These are phyloP conservation scores for Excoecaria agallocha DNA, from an alignment of 345 rosid genomes.

Conservation along the genomic window DNA sequence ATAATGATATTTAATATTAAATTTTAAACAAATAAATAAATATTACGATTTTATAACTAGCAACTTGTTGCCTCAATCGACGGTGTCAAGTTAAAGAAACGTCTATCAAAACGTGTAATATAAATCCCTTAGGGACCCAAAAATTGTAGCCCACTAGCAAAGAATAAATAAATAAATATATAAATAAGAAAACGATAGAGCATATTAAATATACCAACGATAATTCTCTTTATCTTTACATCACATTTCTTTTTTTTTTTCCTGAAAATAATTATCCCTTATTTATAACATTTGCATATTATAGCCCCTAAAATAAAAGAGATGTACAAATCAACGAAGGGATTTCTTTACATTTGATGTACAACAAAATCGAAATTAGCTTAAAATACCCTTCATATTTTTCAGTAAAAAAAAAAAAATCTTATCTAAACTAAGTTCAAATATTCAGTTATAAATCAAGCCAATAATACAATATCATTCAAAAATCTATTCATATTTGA, in stretches of 20 bases:
- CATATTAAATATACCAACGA: too few species aligned
- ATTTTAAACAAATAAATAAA: too few species aligned
- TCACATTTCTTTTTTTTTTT: not conserved
- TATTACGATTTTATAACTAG: not conserved
- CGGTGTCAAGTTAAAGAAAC: not conserved
- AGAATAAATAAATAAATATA: not conserved
- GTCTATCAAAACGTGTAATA: not conserved
- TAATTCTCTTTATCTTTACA: not conserved
- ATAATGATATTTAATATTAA: too few species aligned
- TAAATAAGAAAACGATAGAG: not conserved
- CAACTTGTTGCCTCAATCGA: conserved; percentile 6
- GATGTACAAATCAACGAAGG: not conserved
- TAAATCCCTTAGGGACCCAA: not conserved
- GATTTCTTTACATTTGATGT: not conserved
- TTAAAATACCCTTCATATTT: not conserved
- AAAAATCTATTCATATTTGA: too few species aligned
- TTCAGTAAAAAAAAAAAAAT: too few species aligned
- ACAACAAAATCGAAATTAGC: not conserved
- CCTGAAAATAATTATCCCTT: not conserved
- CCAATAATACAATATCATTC: too few species aligned
- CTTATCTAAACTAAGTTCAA: too few species aligned
- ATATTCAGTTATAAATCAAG: too few species aligned
- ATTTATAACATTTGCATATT: not conserved
- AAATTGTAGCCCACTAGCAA: not conserved
- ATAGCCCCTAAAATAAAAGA: not conserved